phyloP scores from a whole-genome alignment of 2,329 filamentous ascomycete genomes.

The Botryotinia globosa region DNA sequence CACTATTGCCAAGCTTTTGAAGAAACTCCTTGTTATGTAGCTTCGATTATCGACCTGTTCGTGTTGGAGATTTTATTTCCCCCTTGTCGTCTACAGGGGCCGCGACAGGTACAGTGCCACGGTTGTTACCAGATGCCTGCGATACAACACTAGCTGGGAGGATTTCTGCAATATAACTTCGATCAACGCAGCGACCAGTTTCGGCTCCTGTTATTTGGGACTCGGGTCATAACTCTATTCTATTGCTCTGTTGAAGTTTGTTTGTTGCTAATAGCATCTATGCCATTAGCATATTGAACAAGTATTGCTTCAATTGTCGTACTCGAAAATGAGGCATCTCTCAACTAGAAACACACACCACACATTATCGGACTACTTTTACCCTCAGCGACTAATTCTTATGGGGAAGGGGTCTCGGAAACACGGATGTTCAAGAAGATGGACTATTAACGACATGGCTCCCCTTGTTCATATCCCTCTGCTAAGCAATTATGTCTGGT shows the following conservation, averaged over 20 bases:
- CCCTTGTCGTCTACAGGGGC: conserved; percentile 4
- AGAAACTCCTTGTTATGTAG: neutral
- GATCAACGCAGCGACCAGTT: neutral
- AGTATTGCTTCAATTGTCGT: neutral
- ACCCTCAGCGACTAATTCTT: neutral
- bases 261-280: neutral
- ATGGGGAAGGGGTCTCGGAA: no score
- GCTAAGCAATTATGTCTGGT: neutral
- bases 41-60: neutral
- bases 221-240: neutral
- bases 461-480: neutral
- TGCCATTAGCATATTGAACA: neutral
- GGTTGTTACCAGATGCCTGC: neutral
- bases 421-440: neutral
- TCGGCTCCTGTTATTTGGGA: neutral
- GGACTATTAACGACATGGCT: neutral
- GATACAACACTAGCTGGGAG: neutral
- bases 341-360: neutral
- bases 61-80: neutral
- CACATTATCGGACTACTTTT: neutral
- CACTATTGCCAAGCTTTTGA: neutral
- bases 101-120: neutral
- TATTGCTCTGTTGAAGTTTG: neutral
- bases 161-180: neutral
- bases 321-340: neutral